Evolutionary conservation across 352 stramenopile species (phyloP).

Genomic region (Phytophthora sp.): DNA sequence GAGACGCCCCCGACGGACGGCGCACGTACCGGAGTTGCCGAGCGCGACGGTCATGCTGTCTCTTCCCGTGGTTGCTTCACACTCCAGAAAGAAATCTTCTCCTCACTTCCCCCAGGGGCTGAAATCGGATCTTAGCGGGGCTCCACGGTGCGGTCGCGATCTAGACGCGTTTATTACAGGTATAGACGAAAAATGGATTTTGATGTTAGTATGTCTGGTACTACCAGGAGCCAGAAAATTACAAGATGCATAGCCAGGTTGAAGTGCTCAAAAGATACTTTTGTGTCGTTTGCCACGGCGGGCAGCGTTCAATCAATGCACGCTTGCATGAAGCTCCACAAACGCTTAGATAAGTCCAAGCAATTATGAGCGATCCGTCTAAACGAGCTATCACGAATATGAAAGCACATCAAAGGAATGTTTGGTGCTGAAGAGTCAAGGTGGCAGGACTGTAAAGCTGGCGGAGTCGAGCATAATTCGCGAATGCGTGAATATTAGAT

Average conservation of each 20-base stretch:
- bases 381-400: no score
- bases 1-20: neutral
- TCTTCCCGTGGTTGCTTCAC: slow-evolving; percentile 42
- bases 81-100: slow-evolving; percentile 48
- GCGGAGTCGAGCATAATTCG: no score
- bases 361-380: no score
- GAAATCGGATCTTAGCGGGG: slow-evolving; percentile 23
- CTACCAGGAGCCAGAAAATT: neutral
- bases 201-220: neutral
- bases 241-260: slow-evolving; percentile 6
- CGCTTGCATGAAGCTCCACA: no score
- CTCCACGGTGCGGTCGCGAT: slow-evolving; percentile 9
- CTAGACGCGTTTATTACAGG: slow-evolving; percentile 17
- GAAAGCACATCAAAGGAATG: no score
- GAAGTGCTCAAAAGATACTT: slow-evolving; percentile 31
- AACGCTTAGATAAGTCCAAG: no score
- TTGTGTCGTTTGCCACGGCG: neutral
- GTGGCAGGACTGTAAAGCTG: no score
- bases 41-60: slow-evolving; percentile 52
- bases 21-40: slow-evolving; percentile 66
- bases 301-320: neutral
- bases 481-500: no score
- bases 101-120: slow-evolving; percentile 6
- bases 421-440: no score
- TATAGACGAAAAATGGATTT: neutral